Base-by-base conservation (phyloP, 169 alveolate genomes). In the Eimeria mitis region DNA sequence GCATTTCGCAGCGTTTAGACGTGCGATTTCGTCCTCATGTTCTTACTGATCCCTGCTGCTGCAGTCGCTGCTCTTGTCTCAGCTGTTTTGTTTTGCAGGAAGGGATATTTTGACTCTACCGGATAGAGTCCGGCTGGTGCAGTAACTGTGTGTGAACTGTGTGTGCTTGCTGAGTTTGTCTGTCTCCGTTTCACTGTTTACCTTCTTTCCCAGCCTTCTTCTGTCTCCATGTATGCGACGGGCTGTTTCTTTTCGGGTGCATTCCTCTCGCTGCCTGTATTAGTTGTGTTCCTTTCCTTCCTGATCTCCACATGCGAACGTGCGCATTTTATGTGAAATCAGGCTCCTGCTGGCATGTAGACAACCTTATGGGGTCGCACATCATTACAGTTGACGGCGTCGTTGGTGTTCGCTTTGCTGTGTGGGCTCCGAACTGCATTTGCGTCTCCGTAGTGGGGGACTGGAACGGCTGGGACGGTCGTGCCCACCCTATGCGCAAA, bases 381-480 rank as follows among this genome's bases (percentile, higher is more conserved):
- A 44, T 89, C 70, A 54, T 96, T 65, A 96, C 95, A 14, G 95
- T 95, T 54, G 96, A 96, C 78, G 98, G 98, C 83, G 96, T 92
- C 19, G 89, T 42, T 28, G 98, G 98, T 13, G 97, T 96, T 54
- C 95, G 96, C 25, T 97, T 97, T 79, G 91, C 98, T 28, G 98
- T 97, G 25, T 97, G 98, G 98, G 98, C 98, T 9, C 98, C 98
- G 70, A 92, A 94, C 42, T 97, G 97, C 54, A 81, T 73, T 44
- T 89, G 76, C 71, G 97, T 97, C 65, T 87, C 97, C 44, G 98
- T 97, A 13, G 98, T 97, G 52, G 98, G 98, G 19, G 97, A 96
- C 91, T 97, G 98, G 98, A 97, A 97, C 92, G 95, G 89, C 21
- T 97, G 98, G 98, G 98, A 97, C 95, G 97, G 97, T 59, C 97